These are phyloP conservation scores for Dioszegia aurantiaca DNA, from an alignment of 768 basidiomycete genomes.

Conservation along the genomic window DNA sequence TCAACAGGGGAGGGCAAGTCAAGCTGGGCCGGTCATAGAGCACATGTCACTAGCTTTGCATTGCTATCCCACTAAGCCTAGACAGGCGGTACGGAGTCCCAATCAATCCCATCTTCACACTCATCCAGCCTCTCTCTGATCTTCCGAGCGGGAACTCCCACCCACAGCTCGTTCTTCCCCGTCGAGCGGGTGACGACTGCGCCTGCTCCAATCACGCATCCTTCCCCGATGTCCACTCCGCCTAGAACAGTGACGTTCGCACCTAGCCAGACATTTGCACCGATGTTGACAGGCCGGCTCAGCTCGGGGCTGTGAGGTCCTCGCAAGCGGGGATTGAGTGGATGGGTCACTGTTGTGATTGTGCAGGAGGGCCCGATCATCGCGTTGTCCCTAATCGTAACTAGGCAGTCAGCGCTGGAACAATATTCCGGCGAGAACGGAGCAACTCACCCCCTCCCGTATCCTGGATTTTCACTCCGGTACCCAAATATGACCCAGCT, in stretches of 20 bases:
- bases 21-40: slow-evolving; percentile 22
- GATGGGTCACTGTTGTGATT: slow-evolving; percentile 23
- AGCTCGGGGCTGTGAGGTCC: slow-evolving; percentile 45
- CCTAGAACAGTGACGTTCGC: slow-evolving; percentile 45
- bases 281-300: slow-evolving; percentile 48
- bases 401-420: slow-evolving; percentile 11
- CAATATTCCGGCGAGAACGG: too few species aligned
- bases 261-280: slow-evolving; percentile 53
- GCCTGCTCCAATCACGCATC: slow-evolving; percentile 46
- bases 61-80: too few species aligned
- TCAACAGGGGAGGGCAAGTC: slow-evolving; percentile 24
- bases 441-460: slow-evolving; percentile 13
- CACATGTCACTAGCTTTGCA: too few species aligned
- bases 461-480: slow-evolving; percentile 10
- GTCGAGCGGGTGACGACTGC: slow-evolving; percentile 7
- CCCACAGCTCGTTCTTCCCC: slow-evolving; percentile 11
- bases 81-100: slow-evolving; percentile 6
- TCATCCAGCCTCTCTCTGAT: slow-evolving; percentile 1
- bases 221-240: slow-evolving; percentile 51
- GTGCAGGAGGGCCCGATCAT: slow-evolving; percentile 48
- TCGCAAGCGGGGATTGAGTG: slow-evolving; percentile 18
- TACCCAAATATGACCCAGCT: neutral
- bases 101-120: slow-evolving; percentile 6
- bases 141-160: slow-evolving; percentile 1
- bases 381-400: slow-evolving; percentile 46